Percentiles rank a stretch among this genome's conserved stretches.
Conservation (phyloP, 1,284 basidiomycete genomes). For the Ustilago esculenta region DNA sequence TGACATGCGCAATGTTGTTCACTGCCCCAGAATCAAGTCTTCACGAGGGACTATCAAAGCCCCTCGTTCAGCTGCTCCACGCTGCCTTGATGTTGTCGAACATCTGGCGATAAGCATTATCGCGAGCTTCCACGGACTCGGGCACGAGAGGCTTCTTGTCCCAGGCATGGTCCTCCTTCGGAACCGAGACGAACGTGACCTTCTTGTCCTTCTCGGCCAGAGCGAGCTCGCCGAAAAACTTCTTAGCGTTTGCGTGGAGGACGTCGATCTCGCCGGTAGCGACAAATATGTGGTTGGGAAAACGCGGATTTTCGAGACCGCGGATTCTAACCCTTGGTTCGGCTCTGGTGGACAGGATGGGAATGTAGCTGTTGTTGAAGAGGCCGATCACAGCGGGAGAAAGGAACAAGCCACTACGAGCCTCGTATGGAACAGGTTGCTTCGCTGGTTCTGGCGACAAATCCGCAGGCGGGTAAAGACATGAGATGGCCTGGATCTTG, state of each 20-base stretch:
- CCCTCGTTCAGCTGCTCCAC: conserved; percentile 2
- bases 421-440: conserved; percentile 3
- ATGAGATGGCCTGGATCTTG: conserved; percentile 43
- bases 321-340: conserved; percentile 39
- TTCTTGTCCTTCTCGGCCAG: conserved; percentile 26
- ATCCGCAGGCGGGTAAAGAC: conserved; percentile 47
- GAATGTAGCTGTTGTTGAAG: conserved; percentile 54
- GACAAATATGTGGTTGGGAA: conserved; percentile 45
- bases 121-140: conserved; percentile 28
- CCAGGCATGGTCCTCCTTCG: conserved; percentile 56
- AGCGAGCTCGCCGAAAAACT: conserved; percentile 42
- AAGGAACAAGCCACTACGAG: conserved; percentile 40
- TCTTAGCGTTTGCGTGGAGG: conserved; percentile 37
- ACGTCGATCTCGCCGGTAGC: conserved; percentile 51
- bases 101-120: conserved; percentile 26
- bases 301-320: conserved; percentile 30
- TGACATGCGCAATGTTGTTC: no score
- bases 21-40: no score
- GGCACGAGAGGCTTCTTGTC: conserved; percentile 50
- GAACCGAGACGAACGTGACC: conserved; percentile 36
- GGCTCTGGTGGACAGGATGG: conserved; percentile 7
- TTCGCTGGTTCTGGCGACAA: background rate
- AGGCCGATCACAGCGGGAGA: conserved; percentile 20
- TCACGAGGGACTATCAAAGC: no score
- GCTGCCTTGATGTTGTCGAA: conserved; percentile 22